Evolutionary conservation across 306 rosid species (phyloP).

Genomic region (Trifolium subterraneum): DNA sequence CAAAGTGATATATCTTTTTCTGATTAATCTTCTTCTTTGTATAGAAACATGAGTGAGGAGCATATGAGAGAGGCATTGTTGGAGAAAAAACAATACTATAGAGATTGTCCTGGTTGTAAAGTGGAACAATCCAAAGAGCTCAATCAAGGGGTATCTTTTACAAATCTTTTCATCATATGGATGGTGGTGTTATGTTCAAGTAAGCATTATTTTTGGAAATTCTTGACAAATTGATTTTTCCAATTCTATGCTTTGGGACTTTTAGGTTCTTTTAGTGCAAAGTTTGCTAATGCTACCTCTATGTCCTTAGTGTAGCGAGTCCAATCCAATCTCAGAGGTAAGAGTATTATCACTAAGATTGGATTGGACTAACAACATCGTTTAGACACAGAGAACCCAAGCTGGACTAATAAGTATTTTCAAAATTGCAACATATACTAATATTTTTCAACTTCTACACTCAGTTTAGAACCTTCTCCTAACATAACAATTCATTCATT

Average conservation of each 20-base stretch:
- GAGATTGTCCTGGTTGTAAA: conserved; percentile 75
- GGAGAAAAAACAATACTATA: conserved; percentile 58
- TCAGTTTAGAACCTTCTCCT: too few relatives aligned
- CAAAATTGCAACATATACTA: too few relatives aligned
- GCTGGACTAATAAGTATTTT: too few relatives aligned
- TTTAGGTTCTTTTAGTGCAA: too few relatives aligned
- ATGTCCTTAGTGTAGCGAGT: too few relatives aligned
- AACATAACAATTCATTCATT: background rate
- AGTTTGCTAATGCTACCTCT: too few relatives aligned
- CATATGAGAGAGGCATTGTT: conserved; percentile 45
- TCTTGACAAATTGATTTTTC: background rate
- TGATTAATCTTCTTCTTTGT: background rate
- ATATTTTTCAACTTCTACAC: too few relatives aligned
- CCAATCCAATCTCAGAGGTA: too few relatives aligned
- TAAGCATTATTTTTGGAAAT: conserved; percentile 25
- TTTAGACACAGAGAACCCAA: too few relatives aligned
- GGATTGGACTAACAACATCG: too few relatives aligned
- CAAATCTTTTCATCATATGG: conserved; percentile 51
- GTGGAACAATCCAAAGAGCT: conserved; percentile 53
- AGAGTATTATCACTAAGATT: too few relatives aligned
- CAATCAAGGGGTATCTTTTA: conserved; percentile 49
- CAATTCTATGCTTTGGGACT: too few relatives aligned
- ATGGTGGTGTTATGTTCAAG: conserved; percentile 57
- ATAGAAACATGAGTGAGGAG: conserved; percentile 50
- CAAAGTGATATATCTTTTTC: background rate